phyloP scores from a whole-genome alignment of 2,329 filamentous ascomycete species.

The Fusarium coffeatum region DNA sequence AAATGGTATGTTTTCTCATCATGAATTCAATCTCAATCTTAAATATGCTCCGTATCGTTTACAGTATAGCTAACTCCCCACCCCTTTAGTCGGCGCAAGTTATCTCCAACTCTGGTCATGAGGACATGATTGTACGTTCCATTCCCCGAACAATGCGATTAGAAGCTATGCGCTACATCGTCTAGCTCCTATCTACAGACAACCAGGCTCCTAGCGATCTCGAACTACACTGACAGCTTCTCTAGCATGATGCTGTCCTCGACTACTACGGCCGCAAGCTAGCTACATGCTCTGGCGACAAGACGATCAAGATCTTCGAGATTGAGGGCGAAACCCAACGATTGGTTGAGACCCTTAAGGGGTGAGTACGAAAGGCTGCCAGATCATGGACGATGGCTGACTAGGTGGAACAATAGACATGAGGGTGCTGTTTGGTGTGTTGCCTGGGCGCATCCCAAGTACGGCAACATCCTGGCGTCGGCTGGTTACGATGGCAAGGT shows the following conservation, averaged over 20 bases:
- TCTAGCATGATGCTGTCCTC: conserved; percentile 93
- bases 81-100: conserved; percentile 56
- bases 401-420: conserved; percentile 68
- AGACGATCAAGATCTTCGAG: conserved; percentile 99
- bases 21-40: not conserved
- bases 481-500: conserved; percentile 98
- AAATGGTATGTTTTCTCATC: conserved; percentile 42
- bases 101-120: conserved; percentile 71
- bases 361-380: conserved; percentile 64
- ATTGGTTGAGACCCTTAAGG: conserved; percentile 91
- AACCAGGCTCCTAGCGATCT: not conserved
- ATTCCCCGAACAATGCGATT: conserved; percentile 9
- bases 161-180: conserved; percentile 13
- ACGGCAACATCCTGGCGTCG: conserved; percentile 96
- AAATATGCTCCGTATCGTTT: not conserved
- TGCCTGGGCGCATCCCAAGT: conserved; percentile 98
- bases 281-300: conserved; percentile 97
- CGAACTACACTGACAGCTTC: conserved; percentile 38
- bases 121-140: conserved; percentile 97
- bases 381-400: conserved; percentile 24
- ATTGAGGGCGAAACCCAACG: conserved; percentile 93
- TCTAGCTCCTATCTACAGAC: not conserved
- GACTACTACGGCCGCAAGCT: conserved; percentile 98
- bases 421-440: conserved; percentile 98
- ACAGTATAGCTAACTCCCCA: conserved; percentile 46